A percentile compares a stretch with the other conserved stretches of the same genome.
phyloP scores from a whole-genome alignment of 2,329 filamentous ascomycete genomes.

The Clarireedia monteithiana region DNA sequence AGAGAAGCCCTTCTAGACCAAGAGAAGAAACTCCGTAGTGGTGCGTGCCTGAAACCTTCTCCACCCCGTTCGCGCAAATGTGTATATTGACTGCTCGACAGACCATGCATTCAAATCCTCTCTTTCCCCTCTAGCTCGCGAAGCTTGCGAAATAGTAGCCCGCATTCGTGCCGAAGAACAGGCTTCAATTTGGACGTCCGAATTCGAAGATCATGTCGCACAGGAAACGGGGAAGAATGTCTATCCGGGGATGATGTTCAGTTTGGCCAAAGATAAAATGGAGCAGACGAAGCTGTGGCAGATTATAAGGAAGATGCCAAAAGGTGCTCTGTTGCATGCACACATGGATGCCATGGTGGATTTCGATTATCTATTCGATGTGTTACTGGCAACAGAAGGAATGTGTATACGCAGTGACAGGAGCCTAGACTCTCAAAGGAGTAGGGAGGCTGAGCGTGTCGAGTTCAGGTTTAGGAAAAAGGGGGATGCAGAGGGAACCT shows the following conservation, averaged over 20 bases:
- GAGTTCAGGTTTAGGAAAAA: conserved; percentile 53
- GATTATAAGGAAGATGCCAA: conserved; percentile 80
- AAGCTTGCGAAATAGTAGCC: conserved; percentile 72
- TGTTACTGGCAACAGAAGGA: conserved; percentile 62
- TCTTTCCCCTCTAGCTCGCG: conserved; percentile 69
- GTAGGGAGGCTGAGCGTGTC: conserved; percentile 47
- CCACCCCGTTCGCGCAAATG: conserved; percentile 18
- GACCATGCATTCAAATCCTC: conserved; percentile 64
- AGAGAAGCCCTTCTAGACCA: conserved; percentile 68
- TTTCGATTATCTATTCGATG: conserved; percentile 68
- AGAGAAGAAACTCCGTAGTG: conserved; percentile 76
- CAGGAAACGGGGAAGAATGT: conserved; percentile 55
- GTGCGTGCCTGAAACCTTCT: conserved; percentile 35
- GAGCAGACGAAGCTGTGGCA: conserved; percentile 78
- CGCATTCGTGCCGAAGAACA: conserved; percentile 74
- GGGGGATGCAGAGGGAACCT: conserved; percentile 27
- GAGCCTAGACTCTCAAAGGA: conserved; percentile 43
- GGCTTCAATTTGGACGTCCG: conserved; percentile 65
- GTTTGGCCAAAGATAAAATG: conserved; percentile 76
- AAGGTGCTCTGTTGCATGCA: conserved; percentile 77
- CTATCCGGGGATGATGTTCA: conserved; percentile 92
- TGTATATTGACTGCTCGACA: conserved; percentile 31
- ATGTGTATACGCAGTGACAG: conserved; percentile 61
- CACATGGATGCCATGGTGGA: conserved; percentile 91
- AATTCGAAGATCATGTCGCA: conserved; percentile 62